Evolutionary conservation across 2,329 filamentous ascomycete species (phyloP).

Genomic region (Cordyceps farinosa): DNA sequence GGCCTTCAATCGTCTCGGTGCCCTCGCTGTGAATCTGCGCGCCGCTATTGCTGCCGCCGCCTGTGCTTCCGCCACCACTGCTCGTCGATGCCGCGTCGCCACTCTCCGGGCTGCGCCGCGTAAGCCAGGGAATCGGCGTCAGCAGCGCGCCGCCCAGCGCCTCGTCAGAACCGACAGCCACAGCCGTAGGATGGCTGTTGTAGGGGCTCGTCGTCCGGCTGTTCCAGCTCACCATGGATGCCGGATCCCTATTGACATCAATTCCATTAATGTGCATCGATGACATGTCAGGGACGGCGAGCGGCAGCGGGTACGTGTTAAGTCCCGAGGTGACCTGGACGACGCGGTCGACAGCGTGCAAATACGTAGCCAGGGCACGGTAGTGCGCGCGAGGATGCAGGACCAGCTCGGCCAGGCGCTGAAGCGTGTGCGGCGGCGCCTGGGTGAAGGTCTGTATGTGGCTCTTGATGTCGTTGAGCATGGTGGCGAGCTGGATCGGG

Average conservation of each 20-base stretch:
- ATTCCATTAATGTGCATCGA: conserved; percentile 60
- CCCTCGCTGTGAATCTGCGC: conserved; percentile 62
- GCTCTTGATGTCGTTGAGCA: conserved; percentile 57
- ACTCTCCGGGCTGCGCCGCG: conserved; percentile 34
- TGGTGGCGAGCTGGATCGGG: conserved; percentile 59
- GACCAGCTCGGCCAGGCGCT: conserved; percentile 85
- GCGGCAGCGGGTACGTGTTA: conserved; percentile 77
- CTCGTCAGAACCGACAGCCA: conserved; percentile 74
- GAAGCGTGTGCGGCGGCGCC: conserved; percentile 86
- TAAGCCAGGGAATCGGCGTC: conserved; percentile 91
- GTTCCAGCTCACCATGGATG: conserved; percentile 43
- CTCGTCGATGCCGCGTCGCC: conserved; percentile 22
- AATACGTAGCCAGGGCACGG: conserved; percentile 74
- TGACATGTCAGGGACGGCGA: conserved; percentile 57
- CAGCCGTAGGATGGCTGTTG: conserved; percentile 16
- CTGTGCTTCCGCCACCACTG: conserved; percentile 14
- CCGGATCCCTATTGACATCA: conserved; percentile 40
- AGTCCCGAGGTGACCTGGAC: conserved; percentile 83
- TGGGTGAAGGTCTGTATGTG: conserved; percentile 66
- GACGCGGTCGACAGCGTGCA: conserved; percentile 86
- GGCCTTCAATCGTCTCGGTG: conserved; percentile 77
- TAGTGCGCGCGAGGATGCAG: conserved; percentile 76
- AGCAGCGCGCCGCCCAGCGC: conserved; percentile 84
- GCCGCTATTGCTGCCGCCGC: conserved; percentile 25
- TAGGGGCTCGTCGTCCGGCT: conserved; percentile 37